A percentile compares a stretch with the other conserved stretches of the same genome.
Conservation (phyloP, 352 stramenopile species). For the Globisporangium nagaii region DNA sequence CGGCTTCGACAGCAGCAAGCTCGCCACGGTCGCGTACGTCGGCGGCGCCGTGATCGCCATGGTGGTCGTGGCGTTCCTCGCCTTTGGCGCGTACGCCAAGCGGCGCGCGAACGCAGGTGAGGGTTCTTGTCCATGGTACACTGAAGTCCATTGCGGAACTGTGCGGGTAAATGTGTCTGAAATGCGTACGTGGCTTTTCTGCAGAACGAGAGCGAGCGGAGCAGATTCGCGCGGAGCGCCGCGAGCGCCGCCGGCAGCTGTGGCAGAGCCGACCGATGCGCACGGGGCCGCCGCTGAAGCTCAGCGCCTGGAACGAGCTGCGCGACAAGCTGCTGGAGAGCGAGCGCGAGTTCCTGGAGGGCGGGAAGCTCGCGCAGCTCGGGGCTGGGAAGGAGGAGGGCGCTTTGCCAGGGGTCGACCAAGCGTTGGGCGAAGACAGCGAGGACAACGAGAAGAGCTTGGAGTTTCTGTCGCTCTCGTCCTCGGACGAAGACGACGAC, state of each 20-base stretch:
- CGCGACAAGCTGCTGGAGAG: conserved; percentile 13
- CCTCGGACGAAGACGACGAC: not conserved
- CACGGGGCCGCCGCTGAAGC: conserved; percentile 3
- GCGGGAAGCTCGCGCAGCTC: conserved; percentile 6
- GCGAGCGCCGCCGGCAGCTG: not conserved
- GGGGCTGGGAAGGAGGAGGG: not conserved
- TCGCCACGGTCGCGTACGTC: conserved; percentile 5
- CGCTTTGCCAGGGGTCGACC: not conserved
- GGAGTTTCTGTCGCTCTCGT: not conserved
- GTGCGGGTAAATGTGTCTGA: too few species aligned
- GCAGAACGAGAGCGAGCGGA: not conserved
- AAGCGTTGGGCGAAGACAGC: not conserved
- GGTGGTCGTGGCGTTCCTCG: not conserved
- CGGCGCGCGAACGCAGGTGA: not conserved
- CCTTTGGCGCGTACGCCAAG: not conserved
- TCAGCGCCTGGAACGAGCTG: conserved; percentile 13
- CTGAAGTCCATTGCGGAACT: too few species aligned
- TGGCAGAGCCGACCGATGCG: not conserved
- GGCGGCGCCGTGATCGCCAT: not conserved
- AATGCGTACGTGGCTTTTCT: not conserved
- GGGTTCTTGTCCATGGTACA: not conserved
- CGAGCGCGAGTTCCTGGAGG: conserved; percentile 8
- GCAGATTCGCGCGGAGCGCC: not conserved
- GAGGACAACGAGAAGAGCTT: not conserved
- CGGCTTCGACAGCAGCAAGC: conserved; percentile 1